Evolutionary conservation across 441 rosid species (phyloP), one percentile per base, ranked within the genome.

Genomic region (Lepidium campestre): DNA sequence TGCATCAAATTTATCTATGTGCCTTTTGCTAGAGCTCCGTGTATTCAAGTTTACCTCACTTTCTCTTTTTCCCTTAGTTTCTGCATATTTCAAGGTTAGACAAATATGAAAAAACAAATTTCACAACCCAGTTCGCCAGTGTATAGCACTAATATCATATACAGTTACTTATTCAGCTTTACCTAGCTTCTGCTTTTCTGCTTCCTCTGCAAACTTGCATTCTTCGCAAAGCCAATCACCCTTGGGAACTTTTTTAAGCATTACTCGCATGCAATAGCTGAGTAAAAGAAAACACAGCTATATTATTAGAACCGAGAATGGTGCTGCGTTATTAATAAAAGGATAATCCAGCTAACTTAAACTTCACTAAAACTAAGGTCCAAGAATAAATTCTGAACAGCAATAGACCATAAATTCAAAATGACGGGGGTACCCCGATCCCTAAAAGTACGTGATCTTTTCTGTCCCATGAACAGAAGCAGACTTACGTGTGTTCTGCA

Each of bases 171-270:
- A 52, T 45, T 68, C 78, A 63, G 71, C 70, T 70, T 80, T 77
- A 90, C 97, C 94, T 81, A 75, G 92, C 77, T 83, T 86, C 67
- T 75, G 89, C 45, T 70, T 83, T 73, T 82, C 92, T 75, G 71
- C 77, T 77, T 85, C 91, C 74, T 86, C 94, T 7, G 83, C 78
- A 57, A 84, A 59, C 77, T 82, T 84, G 82, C 99, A 96, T 79
- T 87, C 98, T 81, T 96, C 99, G 70, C 99, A 96, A 18, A 92
- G 86, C 99, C 99, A 96, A 53, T 90, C 86, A 73, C 88, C 91
- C 76, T 82, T 91, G 48, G 99, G 99, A 64, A 90, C 84, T 72
- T 86, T 80, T 61, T 77, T 81, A 64, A 87, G 86, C 97, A 82
- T 96, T 81, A 82, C 96, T 63, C 81, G 81, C 99, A 96, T 92